Evolutionary conservation across 2,329 filamentous ascomycete species (phyloP).

Genomic region (Ascochyta clinopodiicola): DNA sequence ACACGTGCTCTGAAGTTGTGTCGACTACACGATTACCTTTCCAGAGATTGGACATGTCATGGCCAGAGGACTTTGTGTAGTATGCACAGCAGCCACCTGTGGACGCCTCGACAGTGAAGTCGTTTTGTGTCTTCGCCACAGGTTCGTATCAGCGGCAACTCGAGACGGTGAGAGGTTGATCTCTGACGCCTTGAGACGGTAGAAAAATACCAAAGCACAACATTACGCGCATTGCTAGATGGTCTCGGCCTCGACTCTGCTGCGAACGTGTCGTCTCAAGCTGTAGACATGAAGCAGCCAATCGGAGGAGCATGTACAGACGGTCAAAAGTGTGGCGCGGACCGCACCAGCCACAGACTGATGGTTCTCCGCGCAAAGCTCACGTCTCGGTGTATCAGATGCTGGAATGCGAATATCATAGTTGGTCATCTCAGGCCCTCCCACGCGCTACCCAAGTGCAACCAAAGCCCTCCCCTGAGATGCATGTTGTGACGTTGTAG

Average conservation of each 20-base stretch:
- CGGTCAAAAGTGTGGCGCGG: background rate
- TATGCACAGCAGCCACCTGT: too few species aligned
- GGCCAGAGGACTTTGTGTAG: too few species aligned
- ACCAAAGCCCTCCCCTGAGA: background rate
- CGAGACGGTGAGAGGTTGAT: background rate
- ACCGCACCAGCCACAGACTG: conserved; percentile 4
- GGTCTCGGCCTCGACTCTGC: conserved; percentile 17
- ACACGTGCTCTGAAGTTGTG: too few species aligned
- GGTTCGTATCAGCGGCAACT: background rate
- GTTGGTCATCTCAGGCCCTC: too few species aligned
- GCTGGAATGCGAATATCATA: background rate
- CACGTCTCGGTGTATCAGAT: background rate
- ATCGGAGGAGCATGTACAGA: conserved; percentile 4
- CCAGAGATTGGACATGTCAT: too few species aligned
- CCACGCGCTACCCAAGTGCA: background rate
- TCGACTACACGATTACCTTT: too few species aligned
- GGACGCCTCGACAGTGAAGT: too few species aligned
- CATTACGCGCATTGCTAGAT: conserved; percentile 1
- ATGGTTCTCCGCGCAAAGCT: background rate
- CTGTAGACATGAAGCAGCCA: background rate
- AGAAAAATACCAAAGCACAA: background rate
- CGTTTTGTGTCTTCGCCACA: background rate
- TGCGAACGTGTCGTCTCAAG: conserved; percentile 18
- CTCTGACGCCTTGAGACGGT: background rate
- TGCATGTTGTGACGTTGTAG: conserved; percentile 30